These are phyloP conservation scores for Backusella macrospora DNA, from an alignment of 192 early-diverging fungal genomes.

Conservation along the genomic window DNA sequence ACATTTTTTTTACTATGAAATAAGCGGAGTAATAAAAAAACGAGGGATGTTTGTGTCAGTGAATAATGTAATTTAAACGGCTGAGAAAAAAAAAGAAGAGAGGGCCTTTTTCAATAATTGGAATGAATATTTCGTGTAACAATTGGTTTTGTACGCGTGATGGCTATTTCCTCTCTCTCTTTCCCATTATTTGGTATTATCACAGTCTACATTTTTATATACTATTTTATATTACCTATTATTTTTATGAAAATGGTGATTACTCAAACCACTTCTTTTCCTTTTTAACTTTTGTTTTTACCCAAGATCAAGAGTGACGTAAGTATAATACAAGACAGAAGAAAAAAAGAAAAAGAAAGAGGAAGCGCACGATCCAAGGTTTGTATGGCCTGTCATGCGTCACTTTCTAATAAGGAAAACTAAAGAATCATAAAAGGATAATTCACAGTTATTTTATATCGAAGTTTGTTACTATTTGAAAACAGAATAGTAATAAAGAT, in stretches of 20 bases:
- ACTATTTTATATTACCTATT: too few species aligned
- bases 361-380: conserved; percentile 5
- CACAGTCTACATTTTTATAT: not conserved
- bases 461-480: not conserved
- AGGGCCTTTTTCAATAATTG: conserved; percentile 9
- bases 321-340: not conserved
- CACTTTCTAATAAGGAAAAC: conserved; percentile 2
- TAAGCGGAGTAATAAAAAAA: conserved; percentile 7
- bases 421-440: not conserved
- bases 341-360: not conserved
- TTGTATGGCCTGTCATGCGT: conserved; percentile 10
- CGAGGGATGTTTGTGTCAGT: conserved; percentile 8
- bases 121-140: conserved; percentile 8
- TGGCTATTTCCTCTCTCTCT: not conserved
- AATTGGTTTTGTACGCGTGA: conserved; percentile 5
- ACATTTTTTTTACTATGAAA: not conserved
- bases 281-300: not conserved
- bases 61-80: conserved; percentile 10
- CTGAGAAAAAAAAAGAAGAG: conserved; percentile 12
- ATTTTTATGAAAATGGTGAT: not conserved
- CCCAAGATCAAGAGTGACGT: not conserved
- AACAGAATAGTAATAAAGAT: too few species aligned
- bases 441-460: not conserved
- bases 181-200: not conserved
- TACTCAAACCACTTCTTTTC: not conserved